Evolutionary conservation across 108 stramenopile genomes (phyloP).

Genomic region (Nitzschia sp.): DNA sequence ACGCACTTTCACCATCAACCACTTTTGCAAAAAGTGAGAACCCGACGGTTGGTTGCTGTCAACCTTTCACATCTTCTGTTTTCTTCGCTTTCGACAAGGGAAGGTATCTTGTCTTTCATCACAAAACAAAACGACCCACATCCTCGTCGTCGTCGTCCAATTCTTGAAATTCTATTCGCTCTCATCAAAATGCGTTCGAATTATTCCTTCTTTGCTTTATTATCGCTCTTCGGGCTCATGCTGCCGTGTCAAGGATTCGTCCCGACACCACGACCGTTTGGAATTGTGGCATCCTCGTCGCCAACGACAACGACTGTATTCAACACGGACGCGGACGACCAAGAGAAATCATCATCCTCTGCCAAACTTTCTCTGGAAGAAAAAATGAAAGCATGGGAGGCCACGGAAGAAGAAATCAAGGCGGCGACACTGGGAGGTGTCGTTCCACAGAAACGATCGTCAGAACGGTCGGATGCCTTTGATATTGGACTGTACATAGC

Average conservation of each 20-base stretch:
- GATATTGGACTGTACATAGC: slow-evolving; percentile 73
- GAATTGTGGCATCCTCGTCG: neutral
- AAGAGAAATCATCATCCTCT: slow-evolving; percentile 6
- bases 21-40: too few species aligned
- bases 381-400: slow-evolving; percentile 84
- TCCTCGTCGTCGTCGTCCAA: too few species aligned
- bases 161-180: too few species aligned
- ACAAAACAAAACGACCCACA: too few species aligned
- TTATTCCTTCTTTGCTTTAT: neutral
- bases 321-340: neutral
- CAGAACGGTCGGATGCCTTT: slow-evolving; percentile 61
- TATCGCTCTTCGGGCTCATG: neutral
- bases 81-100: too few species aligned
- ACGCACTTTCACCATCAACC: too few species aligned
- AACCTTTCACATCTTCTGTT: too few species aligned
- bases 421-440: slow-evolving; percentile 72
- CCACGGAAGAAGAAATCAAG: slow-evolving; percentile 75
- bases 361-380: slow-evolving; percentile 51
- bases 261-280: neutral
- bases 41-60: too few species aligned
- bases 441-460: slow-evolving; percentile 27
- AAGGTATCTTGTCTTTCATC: too few species aligned
- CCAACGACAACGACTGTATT: neutral
- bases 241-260: neutral
- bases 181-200: neutral